Conservation (phyloP, 805 yeast genomes). For the baker's yeast (Saccharomyces cerevisiae) region DNA sequence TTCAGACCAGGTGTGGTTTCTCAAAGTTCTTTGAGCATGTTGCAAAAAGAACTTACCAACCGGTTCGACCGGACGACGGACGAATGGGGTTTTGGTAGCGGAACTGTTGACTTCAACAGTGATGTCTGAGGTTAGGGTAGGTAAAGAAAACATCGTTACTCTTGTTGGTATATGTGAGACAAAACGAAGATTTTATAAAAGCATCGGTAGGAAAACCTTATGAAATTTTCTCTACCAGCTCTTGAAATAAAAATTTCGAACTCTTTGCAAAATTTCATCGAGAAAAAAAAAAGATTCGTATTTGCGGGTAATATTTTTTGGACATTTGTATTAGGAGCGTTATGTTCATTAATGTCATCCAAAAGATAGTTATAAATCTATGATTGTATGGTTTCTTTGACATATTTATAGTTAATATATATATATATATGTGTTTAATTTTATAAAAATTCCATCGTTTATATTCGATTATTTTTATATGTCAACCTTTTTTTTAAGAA, state of each 20-base stretch:
- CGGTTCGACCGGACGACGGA: constrained; percentile 84
- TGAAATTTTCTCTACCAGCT: background rate
- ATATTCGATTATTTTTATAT: no score
- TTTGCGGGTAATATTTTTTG: background rate
- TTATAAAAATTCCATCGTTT: no score
- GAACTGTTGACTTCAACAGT: constrained; percentile 44
- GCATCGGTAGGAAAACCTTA: background rate
- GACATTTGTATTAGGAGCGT: no score
- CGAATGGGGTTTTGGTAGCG: constrained; percentile 47
- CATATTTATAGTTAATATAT: no score
- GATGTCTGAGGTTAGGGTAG: constrained; percentile 48
- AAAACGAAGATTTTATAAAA: no score
- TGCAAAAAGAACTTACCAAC: constrained; percentile 94
- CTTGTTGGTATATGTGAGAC: background rate
- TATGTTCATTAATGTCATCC: no score
- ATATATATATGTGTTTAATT: no score
- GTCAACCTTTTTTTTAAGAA: no score
- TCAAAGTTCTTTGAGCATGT: constrained; percentile 88
- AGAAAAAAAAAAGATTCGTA: background rate
- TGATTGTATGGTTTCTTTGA: background rate
- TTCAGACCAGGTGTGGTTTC: constrained; percentile 98
- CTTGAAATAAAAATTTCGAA: background rate
- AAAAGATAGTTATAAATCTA: background rate
- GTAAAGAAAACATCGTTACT: constrained; percentile 28
- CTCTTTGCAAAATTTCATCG: background rate